phyloP scores from a whole-genome alignment of 2,329 filamentous ascomycete species.

The Alternaria postmessia region DNA sequence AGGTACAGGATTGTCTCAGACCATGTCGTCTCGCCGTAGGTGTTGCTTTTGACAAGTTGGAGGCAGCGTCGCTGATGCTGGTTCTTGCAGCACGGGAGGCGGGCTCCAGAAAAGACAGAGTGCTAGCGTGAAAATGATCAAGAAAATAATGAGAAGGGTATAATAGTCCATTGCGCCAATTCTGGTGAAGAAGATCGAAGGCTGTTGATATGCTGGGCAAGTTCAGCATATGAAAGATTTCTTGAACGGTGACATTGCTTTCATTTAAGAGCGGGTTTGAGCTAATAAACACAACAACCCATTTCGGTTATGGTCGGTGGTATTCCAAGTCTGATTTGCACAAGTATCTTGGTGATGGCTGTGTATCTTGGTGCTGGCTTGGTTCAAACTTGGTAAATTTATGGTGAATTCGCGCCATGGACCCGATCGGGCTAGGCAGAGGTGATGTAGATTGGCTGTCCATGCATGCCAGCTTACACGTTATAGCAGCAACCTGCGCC shows the following conservation, averaged over 20 bases:
- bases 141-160: neutral
- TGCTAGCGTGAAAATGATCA: neutral
- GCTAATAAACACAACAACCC: no score
- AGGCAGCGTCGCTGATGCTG: no score
- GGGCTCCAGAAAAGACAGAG: neutral
- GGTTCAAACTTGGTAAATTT: neutral
- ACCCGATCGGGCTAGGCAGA: neutral
- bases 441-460: neutral
- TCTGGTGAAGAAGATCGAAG: no score
- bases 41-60: neutral
- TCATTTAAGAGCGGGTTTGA: no score
- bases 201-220: no score
- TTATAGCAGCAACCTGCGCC: no score
- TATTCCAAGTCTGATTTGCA: neutral
- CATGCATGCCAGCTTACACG: neutral
- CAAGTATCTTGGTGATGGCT: neutral
- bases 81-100: neutral
- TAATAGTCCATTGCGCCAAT: no score
- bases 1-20: no score
- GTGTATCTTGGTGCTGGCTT: neutral
- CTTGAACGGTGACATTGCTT: no score
- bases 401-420: neutral
- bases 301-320: neutral
- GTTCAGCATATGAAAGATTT: no score
- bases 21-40: no score